phyloP scores from a whole-genome alignment of 2,329 filamentous ascomycete species.

The Ascosphaera apis region DNA sequence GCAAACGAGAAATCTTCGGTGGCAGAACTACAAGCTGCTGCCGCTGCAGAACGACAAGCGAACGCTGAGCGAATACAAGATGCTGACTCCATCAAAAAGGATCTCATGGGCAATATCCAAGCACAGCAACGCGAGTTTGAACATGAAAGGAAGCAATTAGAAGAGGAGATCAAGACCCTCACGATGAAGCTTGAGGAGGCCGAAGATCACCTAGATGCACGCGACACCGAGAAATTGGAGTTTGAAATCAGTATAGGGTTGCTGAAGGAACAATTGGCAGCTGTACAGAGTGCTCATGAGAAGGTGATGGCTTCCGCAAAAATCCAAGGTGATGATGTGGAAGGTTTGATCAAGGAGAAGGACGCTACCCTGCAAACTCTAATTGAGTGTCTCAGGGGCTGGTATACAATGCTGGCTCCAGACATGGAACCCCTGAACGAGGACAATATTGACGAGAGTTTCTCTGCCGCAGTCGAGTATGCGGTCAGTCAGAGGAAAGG shows the following conservation, averaged over 20 bases:
- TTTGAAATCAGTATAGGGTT: conserved; percentile 44
- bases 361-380: conserved; percentile 1
- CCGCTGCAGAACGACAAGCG: conserved; percentile 34
- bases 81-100: conserved; percentile 74
- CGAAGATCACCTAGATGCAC: conserved; percentile 75
- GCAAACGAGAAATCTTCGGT: conserved; percentile 46
- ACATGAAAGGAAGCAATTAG: conserved; percentile 60
- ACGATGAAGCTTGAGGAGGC: conserved; percentile 63
- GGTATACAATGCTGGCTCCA: conserved; percentile 34
- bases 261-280: conserved; percentile 49
- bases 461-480: too few relatives aligned
- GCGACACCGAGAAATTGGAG: conserved; percentile 55
- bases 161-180: conserved; percentile 54
- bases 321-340: conserved; percentile 15
- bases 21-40: conserved; percentile 45
- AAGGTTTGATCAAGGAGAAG: conserved; percentile 19
- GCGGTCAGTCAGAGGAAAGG: too few relatives aligned
- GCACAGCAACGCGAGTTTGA: conserved; percentile 74
- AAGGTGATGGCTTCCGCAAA: background rate
- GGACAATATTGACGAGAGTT: too few relatives aligned
- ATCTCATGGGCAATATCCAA: conserved; percentile 86
- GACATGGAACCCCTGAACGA: too few relatives aligned
- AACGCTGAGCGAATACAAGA: conserved; percentile 51
- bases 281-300: conserved; percentile 15
- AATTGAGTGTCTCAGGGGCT: conserved; percentile 5